Evolutionary conservation across 768 basidiomycete species (phyloP).

Genomic region (Amanita polypyramis): DNA sequence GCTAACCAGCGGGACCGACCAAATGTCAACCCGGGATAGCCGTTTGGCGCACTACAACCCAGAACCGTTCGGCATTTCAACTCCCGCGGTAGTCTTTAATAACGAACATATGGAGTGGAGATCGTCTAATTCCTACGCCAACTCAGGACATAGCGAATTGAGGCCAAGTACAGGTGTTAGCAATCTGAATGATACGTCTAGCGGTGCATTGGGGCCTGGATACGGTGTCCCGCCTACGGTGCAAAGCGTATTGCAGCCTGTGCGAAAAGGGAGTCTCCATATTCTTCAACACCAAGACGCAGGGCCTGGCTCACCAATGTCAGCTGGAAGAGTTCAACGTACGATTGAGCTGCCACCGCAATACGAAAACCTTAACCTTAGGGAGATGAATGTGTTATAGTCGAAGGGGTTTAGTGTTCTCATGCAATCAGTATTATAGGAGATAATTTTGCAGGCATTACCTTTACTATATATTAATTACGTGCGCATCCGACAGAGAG

Average conservation of each 20-base stretch:
- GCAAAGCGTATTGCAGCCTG: background rate
- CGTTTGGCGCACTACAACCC: conserved; percentile 65
- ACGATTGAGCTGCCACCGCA: conserved; percentile 78
- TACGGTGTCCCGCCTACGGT: background rate
- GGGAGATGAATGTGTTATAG: background rate
- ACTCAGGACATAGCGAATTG: too few species aligned
- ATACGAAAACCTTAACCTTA: conserved; percentile 50
- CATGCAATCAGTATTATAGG: too few species aligned
- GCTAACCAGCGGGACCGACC: too few species aligned
- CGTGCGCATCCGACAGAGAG: too few species aligned
- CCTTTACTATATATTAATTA: too few species aligned
- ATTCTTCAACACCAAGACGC: conserved; percentile 82
- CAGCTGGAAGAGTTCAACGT: conserved; percentile 18
- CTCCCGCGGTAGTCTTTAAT: conserved; percentile 18
- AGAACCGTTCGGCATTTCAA: conserved; percentile 64
- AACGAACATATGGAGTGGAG: conserved; percentile 13
- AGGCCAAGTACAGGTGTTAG: conserved; percentile 15
- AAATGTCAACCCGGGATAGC: conserved; percentile 23
- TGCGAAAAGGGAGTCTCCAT: conserved; percentile 45
- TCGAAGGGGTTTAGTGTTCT: background rate
- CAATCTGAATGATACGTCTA: background rate
- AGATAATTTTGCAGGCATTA: too few species aligned
- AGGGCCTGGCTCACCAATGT: conserved; percentile 34
- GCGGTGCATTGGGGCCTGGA: background rate
- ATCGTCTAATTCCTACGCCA: background rate